phyloP scores from a whole-genome alignment of 2,329 filamentous ascomycete genomes.

The Arthrobotrys conoides region DNA sequence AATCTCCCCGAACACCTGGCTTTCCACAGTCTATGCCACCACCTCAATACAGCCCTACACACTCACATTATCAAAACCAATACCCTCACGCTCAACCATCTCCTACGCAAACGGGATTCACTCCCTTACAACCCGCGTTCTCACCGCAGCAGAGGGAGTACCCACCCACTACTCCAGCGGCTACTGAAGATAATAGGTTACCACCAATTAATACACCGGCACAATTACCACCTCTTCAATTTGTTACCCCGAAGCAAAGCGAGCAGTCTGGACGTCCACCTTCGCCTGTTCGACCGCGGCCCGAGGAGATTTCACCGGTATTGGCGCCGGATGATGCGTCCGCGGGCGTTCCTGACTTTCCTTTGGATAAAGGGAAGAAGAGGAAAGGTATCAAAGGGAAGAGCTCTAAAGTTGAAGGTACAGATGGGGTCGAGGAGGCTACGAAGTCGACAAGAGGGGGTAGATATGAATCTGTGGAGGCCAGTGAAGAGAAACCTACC shows the following conservation, averaged over 20 bases:
- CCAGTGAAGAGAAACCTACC: constrained; percentile 26
- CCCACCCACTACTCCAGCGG: neutral
- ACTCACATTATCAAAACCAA: constrained; percentile 33
- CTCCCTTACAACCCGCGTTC: constrained; percentile 45
- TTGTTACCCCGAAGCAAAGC: constrained; percentile 28
- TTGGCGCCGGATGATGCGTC: constrained; percentile 43
- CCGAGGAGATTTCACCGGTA: constrained; percentile 56
- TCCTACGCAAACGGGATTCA: constrained; percentile 31
- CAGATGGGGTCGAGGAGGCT: constrained; percentile 26
- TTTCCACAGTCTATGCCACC: constrained; percentile 56
- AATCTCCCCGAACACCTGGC: constrained; percentile 48
- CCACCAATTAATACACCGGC: constrained; percentile 55
- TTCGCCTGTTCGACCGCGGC: constrained; percentile 44
- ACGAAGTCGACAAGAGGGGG: neutral
- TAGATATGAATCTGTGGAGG: constrained; percentile 42
- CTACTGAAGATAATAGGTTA: constrained; percentile 38
- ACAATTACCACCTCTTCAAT: constrained; percentile 52
- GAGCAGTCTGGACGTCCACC: constrained; percentile 31
- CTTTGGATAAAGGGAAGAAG: constrained; percentile 44
- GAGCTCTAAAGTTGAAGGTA: constrained; percentile 24
- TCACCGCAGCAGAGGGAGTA: constrained; percentile 32
- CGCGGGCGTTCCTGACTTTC: constrained; percentile 34
- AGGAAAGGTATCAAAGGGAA: constrained; percentile 27
- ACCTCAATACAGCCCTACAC: constrained; percentile 58
- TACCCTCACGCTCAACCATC: constrained; percentile 39